phyloP scores from a whole-genome alignment of 176 grass and related monocot species.

The Oryza nivara region DNA sequence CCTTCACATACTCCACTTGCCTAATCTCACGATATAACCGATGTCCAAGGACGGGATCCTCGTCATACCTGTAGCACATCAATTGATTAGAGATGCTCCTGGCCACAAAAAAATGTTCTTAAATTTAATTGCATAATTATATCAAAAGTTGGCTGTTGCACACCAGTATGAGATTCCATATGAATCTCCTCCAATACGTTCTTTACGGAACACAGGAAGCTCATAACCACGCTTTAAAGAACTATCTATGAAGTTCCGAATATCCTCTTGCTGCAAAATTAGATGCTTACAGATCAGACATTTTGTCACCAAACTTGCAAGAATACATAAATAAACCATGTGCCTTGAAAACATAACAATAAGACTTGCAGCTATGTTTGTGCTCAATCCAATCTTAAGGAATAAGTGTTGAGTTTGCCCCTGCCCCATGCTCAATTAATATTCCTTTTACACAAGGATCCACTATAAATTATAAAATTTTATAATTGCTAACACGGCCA shows the following conservation, averaged over 20 bases:
- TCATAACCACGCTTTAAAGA: conserved; percentile 79
- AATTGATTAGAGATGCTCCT: conserved; percentile 38
- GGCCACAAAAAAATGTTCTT: conserved; percentile 12
- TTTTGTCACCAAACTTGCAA: conserved; percentile 24
- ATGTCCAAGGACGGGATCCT: conserved; percentile 85
- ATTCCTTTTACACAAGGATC: not conserved
- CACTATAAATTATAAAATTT: not conserved
- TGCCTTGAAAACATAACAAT: conserved; percentile 11
- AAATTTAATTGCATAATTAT: conserved; percentile 2
- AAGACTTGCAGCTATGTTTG: conserved; percentile 24
- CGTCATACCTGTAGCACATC: conserved; percentile 74
- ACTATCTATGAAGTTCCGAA: conserved; percentile 84
- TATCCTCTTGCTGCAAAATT: conserved; percentile 90
- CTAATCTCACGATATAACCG: conserved; percentile 93
- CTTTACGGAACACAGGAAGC: conserved; percentile 74
- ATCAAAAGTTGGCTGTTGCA: conserved; percentile 32
- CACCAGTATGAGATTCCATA: conserved; percentile 96
- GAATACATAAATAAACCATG: not conserved
- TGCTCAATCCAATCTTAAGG: not conserved
- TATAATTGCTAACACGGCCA: not conserved
- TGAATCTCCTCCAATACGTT: conserved; percentile 85
- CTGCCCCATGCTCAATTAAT: not conserved
- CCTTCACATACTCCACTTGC: conserved; percentile 59
- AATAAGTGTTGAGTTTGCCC: not conserved
- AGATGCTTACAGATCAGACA: conserved; percentile 27